Evolutionary conservation across 164 flowering plant genomes (phyloP).

Genomic region (Vitis cinerea): DNA sequence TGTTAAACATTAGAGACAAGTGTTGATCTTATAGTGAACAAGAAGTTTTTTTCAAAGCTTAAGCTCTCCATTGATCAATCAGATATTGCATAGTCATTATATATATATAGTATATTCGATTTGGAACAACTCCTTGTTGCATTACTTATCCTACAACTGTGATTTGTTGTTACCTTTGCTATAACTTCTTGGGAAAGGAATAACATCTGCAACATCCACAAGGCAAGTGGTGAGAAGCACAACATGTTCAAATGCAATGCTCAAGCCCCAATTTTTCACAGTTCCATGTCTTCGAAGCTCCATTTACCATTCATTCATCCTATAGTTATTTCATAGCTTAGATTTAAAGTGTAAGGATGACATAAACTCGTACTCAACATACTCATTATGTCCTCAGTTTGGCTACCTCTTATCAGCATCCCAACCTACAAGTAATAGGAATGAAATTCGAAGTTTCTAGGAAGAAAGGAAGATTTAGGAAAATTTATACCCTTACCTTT

Average conservation of each 20-base stretch:
- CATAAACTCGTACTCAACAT: conserved; percentile 53
- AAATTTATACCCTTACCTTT: conserved; percentile 42
- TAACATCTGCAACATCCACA: conserved; percentile 58
- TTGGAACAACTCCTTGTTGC: not conserved
- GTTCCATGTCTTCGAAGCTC: conserved; percentile 84
- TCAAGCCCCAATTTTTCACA: conserved; percentile 71
- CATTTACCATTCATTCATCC: conserved; percentile 60
- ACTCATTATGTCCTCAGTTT: conserved; percentile 73
- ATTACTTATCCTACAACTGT: not conserved
- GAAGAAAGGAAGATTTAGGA: not conserved
- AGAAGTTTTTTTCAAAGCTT: too few species aligned
- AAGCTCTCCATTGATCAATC: too few species aligned
- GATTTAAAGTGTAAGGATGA: too few species aligned
- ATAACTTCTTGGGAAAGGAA: conserved; percentile 78
- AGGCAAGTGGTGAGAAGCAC: conserved; percentile 71
- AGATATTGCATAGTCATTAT: too few species aligned
- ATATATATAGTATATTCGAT: too few species aligned
- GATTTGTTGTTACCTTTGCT: conserved; percentile 41
- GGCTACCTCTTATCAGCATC: conserved; percentile 70
- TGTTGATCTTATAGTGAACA: too few species aligned
- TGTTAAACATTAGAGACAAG: too few species aligned
- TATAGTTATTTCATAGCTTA: too few species aligned
- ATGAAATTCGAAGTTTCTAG: not conserved
- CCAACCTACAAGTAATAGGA: conserved; percentile 47
- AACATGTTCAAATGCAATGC: conserved; percentile 63